Percentiles rank a stretch among this genome's conserved stretches.
These are phyloP conservation scores for Protomyces inundatus DNA, from an alignment of 1,139 yeast genomes.

Conservation along the genomic window DNA sequence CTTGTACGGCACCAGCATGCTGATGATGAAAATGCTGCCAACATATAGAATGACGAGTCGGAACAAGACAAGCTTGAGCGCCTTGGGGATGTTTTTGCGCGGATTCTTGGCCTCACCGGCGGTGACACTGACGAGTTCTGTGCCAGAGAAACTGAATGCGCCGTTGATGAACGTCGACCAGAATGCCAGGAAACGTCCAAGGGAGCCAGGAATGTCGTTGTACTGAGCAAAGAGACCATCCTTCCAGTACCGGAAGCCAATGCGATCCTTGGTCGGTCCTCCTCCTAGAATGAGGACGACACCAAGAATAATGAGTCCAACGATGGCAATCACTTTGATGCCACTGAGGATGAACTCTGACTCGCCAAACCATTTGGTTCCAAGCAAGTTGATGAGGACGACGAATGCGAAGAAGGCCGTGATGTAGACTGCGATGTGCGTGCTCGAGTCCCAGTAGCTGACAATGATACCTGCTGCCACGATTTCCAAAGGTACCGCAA, in stretches of 20 bases:
- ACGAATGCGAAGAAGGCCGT: conserved; percentile 39
- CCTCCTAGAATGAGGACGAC: conserved; percentile 66
- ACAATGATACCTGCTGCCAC: conserved; percentile 42
- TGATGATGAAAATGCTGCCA: conserved; percentile 60
- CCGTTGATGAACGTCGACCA: conserved; percentile 65
- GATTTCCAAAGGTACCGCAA: conserved; percentile 41
- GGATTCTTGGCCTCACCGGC: conserved; percentile 88
- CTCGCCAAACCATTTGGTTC: conserved; percentile 52
- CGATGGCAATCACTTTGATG: conserved; percentile 47
- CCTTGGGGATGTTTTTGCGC: conserved; percentile 72
- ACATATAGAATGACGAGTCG: conserved; percentile 79
- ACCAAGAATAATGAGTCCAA: conserved; percentile 56
- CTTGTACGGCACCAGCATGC: conserved; percentile 66
- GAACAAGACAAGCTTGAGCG: conserved; percentile 74
- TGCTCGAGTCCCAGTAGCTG: conserved; percentile 36
- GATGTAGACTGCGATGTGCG: conserved; percentile 40
- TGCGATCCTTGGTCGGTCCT: conserved; percentile 42
- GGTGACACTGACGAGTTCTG: conserved; percentile 80
- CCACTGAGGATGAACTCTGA: conserved; percentile 62
- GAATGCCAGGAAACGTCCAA: conserved; percentile 58
- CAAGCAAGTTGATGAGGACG: conserved; percentile 39
- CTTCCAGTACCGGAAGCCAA: conserved; percentile 63
- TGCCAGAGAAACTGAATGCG: conserved; percentile 63
- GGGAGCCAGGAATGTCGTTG: conserved; percentile 32
- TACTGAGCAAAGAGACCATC: conserved; percentile 72